Evolutionary conservation across 352 stramenopile genomes (phyloP).

Genomic region (Globisporangium ultimum): DNA sequence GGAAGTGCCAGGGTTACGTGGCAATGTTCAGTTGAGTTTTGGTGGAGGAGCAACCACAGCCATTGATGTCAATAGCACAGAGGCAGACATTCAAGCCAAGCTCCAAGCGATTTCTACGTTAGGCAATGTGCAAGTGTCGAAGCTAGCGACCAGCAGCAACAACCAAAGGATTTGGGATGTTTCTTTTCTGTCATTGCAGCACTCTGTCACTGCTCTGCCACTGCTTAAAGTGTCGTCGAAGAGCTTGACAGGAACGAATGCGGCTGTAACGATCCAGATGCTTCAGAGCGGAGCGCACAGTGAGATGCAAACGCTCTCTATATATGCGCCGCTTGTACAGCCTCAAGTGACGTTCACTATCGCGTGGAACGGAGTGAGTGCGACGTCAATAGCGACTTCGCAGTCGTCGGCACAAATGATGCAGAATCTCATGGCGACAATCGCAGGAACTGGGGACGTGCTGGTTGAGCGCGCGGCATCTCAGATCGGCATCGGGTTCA

Average conservation of each 20-base stretch:
- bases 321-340: constrained; percentile 27
- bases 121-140: constrained; percentile 7
- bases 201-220: constrained; percentile 14
- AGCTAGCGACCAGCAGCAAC: constrained; percentile 16
- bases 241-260: constrained; percentile 18
- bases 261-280: constrained; percentile 12
- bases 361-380: constrained; percentile 31
- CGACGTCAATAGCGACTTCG: constrained; percentile 17
- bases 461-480: constrained; percentile 36
- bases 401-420: constrained; percentile 31
- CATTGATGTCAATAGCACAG: constrained; percentile 20
- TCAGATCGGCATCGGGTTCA: constrained; percentile 31
- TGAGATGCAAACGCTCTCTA: constrained; percentile 35
- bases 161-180: constrained; percentile 26
- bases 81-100: constrained; percentile 2
- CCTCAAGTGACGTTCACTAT: constrained; percentile 28
- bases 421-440: constrained; percentile 21
- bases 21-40: constrained; percentile 36
- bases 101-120: constrained; percentile 5
- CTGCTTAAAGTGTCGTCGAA: constrained; percentile 15
- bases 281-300: constrained; percentile 19
- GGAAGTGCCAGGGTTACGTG: constrained; percentile 37
- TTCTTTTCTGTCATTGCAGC: constrained; percentile 30
- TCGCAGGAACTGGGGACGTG: constrained; percentile 27
- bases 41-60: constrained; percentile 25